Evolutionary conservation across 345 rosid species (phyloP), one percentile per base, ranked within the genome.

Genomic region (Gossypioides kirkii): DNA sequence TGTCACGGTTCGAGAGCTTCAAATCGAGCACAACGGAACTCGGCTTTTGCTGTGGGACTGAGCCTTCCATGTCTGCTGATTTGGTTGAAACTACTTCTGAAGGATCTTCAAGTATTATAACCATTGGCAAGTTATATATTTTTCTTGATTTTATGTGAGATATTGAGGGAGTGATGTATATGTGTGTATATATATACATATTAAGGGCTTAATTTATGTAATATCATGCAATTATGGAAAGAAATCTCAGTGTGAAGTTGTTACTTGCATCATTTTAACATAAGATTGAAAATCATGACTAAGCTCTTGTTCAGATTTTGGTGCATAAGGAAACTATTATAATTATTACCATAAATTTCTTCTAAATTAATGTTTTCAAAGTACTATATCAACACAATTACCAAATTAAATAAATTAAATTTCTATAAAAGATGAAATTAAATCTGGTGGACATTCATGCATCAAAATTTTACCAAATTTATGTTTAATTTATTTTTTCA

Each of bases 151-250:
- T 61, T 8, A 20, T 4, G 67, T 9, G 36, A n/a, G 12, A 23
- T 58, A 3, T 12, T 23, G 38, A 58, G 38, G 38, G 32, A 23
- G 38, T 23, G 16, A 58, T 58, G 61, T 23, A 4, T 58, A 23
- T 25, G 12, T 58, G 38, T 32, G 7, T 32, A 7, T 32, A 0
- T 17, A 3, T 20, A 1, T 8, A 52, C 3, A 55, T 22, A 55
- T 22, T 55, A 9, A 58, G 36, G 62, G 36, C 36, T 25, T 23
- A 58, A 11, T 23, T 58, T 25, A 58, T 58, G 62, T 58, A 58
- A 58, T 23, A 61, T 61, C 67, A n/a, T 61, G 6, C 47, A 36
- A 17, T 61, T 61, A 61, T 61, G 67, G 67, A 36, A 61, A 36
- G 22, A 36, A 61, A 61, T 61, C 67, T 3, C 67, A 61, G 22